Conservation (phyloP, 2,329 filamentous ascomycete species). For the Aspergillus novofumigatus region DNA sequence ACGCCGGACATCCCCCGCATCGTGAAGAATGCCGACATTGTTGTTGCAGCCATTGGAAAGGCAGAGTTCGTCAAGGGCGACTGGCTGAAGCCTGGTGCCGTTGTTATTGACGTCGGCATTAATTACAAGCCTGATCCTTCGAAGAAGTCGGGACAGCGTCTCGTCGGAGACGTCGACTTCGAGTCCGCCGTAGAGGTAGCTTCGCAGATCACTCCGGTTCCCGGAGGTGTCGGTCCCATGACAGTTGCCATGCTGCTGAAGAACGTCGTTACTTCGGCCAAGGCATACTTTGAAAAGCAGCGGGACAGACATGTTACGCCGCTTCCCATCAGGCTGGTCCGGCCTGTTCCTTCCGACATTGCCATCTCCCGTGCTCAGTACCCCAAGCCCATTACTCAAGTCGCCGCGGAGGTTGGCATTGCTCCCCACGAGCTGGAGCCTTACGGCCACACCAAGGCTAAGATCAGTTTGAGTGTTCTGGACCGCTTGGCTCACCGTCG, state of each 20-base stretch:
- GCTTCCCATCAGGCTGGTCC: slow-evolving; percentile 73
- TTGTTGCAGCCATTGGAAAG: slow-evolving; percentile 88
- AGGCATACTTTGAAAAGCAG: slow-evolving; percentile 74
- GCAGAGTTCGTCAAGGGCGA: slow-evolving; percentile 87
- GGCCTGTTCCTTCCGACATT: slow-evolving; percentile 92
- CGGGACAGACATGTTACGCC: slow-evolving; percentile 75
- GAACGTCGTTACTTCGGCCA: slow-evolving; percentile 87
- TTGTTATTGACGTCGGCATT: slow-evolving; percentile 96
- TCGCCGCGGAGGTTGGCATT: slow-evolving; percentile 86
- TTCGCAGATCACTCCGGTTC: slow-evolving; percentile 91
- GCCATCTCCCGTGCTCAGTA: slow-evolving; percentile 82
- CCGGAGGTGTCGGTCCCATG: slow-evolving; percentile 96
- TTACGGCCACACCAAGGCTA: slow-evolving; percentile 93
- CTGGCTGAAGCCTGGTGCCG: slow-evolving; percentile 90
- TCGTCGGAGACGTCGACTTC: slow-evolving; percentile 94
- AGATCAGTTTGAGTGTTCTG: slow-evolving; percentile 78
- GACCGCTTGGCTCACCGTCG: slow-evolving; percentile 80
- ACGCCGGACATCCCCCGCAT: slow-evolving; percentile 69
- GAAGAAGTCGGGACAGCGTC: slow-evolving; percentile 85
- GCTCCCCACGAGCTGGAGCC: slow-evolving; percentile 85
- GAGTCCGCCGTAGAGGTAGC: slow-evolving; percentile 79
- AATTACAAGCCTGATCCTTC: slow-evolving; percentile 88
- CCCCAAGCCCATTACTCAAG: slow-evolving; percentile 82
- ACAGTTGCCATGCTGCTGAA: slow-evolving; percentile 97
- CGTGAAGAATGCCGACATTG: slow-evolving; percentile 79